Evolutionary conservation across 805 yeast species (phyloP).

Genomic region (Maudiozyma barnettii): DNA sequence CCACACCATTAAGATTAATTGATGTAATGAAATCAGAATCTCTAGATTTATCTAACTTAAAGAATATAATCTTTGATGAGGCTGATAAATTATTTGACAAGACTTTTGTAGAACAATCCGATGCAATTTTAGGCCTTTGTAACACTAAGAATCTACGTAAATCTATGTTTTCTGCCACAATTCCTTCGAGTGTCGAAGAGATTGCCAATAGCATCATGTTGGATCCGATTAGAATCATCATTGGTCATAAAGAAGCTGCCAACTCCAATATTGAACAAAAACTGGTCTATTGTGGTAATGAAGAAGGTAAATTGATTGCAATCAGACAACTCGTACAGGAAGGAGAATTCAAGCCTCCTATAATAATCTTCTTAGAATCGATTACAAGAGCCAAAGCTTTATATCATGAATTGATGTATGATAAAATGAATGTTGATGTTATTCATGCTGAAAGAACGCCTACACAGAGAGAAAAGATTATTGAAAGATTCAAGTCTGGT

Average conservation of each 20-base stretch:
- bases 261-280: slow-evolving; percentile 73
- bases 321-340: slow-evolving; percentile 77
- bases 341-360: slow-evolving; percentile 87
- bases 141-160: slow-evolving; percentile 42
- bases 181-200: slow-evolving; percentile 88
- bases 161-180: slow-evolving; percentile 89
- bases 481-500: slow-evolving; percentile 78
- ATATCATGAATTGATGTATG: slow-evolving; percentile 86
- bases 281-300: slow-evolving; percentile 80
- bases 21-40: slow-evolving; percentile 59
- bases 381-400: slow-evolving; percentile 91
- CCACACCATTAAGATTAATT: slow-evolving; percentile 84
- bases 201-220: slow-evolving; percentile 76
- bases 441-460: slow-evolving; percentile 93
- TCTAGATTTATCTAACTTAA: slow-evolving; percentile 55
- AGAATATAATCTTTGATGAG: slow-evolving; percentile 80
- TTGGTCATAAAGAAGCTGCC: slow-evolving; percentile 93
- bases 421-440: slow-evolving; percentile 85
- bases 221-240: slow-evolving; percentile 75
- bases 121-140: slow-evolving; percentile 51
- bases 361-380: slow-evolving; percentile 83
- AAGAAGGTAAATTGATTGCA: slow-evolving; percentile 89
- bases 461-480: slow-evolving; percentile 74
- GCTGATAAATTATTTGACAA: slow-evolving; percentile 89
- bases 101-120: slow-evolving; percentile 84